Conservation (phyloP, 2,329 filamentous ascomycete species). For the Nemania sp. region DNA sequence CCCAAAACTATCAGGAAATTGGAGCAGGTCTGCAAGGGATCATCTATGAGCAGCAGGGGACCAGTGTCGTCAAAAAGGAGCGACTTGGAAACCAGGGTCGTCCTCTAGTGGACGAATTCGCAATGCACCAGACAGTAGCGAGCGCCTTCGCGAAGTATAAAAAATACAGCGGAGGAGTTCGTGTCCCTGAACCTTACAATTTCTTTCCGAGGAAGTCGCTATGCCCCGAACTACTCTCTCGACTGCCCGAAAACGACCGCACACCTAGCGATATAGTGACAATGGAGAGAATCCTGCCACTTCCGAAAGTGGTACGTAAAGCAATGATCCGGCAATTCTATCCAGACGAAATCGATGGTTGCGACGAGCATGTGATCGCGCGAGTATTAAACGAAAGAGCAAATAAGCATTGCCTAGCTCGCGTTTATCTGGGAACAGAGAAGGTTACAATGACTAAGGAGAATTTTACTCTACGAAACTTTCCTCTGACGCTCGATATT, state of each 20-base stretch:
- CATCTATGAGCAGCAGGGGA: not conserved
- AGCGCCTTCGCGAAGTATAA: not conserved
- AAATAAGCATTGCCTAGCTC: conserved; percentile 2
- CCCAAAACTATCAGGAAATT: not conserved
- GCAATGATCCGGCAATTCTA: not conserved
- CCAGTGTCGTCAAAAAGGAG: not conserved
- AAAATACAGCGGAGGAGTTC: not conserved
- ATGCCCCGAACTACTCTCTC: not conserved
- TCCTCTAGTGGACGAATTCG: not conserved
- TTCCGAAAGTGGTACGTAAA: not conserved
- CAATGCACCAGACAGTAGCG: not conserved
- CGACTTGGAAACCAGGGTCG: not conserved
- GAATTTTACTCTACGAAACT: not conserved
- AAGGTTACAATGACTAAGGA: not conserved
- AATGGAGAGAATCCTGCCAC: conserved; percentile 1
- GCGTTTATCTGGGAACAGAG: not conserved
- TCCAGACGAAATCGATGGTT: not conserved
- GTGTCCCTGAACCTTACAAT: not conserved
- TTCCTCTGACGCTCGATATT: not conserved
- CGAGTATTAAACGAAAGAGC: not conserved
- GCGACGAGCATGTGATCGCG: not conserved
- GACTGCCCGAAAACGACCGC: not conserved
- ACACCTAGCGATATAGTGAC: not conserved
- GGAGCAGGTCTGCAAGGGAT: not conserved
- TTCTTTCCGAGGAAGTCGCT: not conserved